Evolutionary conservation across 176 grass and related monocot species (phyloP).

Genomic region (Carex parvula): DNA sequence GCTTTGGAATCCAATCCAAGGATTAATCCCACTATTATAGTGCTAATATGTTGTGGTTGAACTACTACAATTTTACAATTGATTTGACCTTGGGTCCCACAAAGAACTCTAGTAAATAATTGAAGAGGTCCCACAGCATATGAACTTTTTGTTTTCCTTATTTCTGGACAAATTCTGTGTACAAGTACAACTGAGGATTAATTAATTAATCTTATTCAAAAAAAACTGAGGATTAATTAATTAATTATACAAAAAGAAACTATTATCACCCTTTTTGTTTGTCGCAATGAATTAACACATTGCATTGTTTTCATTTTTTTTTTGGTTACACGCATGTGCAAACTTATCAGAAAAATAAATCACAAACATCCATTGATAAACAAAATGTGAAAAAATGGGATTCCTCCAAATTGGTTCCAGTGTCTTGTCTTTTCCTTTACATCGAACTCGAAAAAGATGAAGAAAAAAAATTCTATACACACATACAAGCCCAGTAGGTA

Average conservation of each 20-base stretch:
- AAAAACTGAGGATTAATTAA: too few species aligned
- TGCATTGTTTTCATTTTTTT: neutral
- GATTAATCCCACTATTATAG: conserved; percentile 22
- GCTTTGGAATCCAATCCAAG: conserved; percentile 21
- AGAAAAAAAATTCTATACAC: neutral
- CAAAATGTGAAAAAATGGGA: neutral
- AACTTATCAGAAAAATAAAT: neutral
- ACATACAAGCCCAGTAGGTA: neutral
- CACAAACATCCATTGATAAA: neutral
- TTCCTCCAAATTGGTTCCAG: neutral
- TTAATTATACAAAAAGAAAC: neutral
- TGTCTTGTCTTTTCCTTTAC: neutral
- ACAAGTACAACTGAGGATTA: neutral
- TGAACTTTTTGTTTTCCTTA: neutral
- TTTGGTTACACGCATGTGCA: neutral
- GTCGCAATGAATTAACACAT: conserved; percentile 3
- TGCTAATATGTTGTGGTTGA: conserved; percentile 13
- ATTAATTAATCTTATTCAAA: neutral
- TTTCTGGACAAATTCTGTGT: neutral
- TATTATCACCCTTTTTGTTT: neutral
- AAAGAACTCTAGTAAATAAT: neutral
- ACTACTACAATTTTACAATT: conserved; percentile 3
- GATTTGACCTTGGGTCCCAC: conserved; percentile 18
- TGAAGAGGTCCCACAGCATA: conserved; percentile 12
- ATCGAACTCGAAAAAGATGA: neutral